Conservation (phyloP, 2,329 filamentous ascomycete species). For the Cytospora chrysosperma region DNA sequence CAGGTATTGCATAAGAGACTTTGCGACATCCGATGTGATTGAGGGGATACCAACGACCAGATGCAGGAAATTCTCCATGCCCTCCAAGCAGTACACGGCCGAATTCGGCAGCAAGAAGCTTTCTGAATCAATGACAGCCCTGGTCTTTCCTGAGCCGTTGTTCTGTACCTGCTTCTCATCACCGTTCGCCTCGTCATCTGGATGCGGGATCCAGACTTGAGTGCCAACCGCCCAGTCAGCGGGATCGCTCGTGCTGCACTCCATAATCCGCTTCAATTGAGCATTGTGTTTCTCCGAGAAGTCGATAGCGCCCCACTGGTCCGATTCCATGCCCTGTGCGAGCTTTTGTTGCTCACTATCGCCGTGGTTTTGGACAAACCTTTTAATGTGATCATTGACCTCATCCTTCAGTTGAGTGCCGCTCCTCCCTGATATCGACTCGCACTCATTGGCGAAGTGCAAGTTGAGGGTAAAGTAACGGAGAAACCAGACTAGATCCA, state of each 20-base stretch:
- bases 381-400: conserved; percentile 78
- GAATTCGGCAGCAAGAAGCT: conserved; percentile 84
- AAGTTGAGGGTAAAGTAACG: conserved; percentile 81
- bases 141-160: conserved; percentile 58
- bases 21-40: conserved; percentile 80
- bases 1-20: conserved; percentile 78
- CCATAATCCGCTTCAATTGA: conserved; percentile 63
- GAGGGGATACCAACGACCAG: conserved; percentile 83
- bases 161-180: conserved; percentile 38
- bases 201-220: conserved; percentile 56
- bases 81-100: conserved; percentile 75
- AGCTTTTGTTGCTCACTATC: conserved; percentile 73
- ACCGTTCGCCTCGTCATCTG: conserved; percentile 36
- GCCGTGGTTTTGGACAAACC: conserved; percentile 71
- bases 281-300: conserved; percentile 63
- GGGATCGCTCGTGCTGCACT: conserved; percentile 69
- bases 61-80: conserved; percentile 79
- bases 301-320: conserved; percentile 77
- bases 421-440: conserved; percentile 77
- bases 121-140: conserved; percentile 80
- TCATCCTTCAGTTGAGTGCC: conserved; percentile 74
- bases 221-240: conserved; percentile 62
- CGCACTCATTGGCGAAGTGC: conserved; percentile 82
- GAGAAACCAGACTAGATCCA: conserved; percentile 69
- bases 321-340: conserved; percentile 73